Evolutionary conservation across 2,329 filamentous ascomycete genomes (phyloP).

Genomic region (Scedosporium aurantiacum): DNA sequence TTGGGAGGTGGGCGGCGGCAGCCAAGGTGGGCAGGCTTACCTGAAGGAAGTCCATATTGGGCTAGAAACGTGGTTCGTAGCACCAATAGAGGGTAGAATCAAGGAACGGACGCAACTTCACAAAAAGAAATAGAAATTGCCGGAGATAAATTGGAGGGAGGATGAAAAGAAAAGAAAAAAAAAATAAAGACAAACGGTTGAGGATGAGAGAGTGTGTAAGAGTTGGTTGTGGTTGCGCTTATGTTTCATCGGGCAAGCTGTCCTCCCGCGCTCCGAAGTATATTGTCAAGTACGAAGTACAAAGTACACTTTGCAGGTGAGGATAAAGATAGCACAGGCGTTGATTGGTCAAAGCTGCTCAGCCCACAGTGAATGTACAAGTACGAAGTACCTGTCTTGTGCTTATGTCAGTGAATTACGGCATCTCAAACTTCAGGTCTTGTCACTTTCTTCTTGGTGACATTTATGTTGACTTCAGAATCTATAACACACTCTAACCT

Average conservation of each 20-base stretch:
- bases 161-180: background rate
- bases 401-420: too few relatives aligned
- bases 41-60: slow-evolving; percentile 8
- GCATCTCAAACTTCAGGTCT: too few relatives aligned
- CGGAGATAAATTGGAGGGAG: background rate
- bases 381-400: background rate
- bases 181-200: background rate
- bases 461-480: too few relatives aligned
- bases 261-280: background rate
- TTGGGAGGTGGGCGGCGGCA: slow-evolving; percentile 6
- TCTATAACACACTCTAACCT: too few relatives aligned
- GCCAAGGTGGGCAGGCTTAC: background rate
- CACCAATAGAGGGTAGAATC: background rate
- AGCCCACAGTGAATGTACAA: too few relatives aligned
- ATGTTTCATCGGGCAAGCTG: background rate
- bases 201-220: background rate
- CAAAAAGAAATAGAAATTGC: background rate
- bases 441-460: too few relatives aligned
- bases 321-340: background rate
- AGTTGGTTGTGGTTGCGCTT: background rate
- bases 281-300: background rate
- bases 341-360: background rate
- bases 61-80: background rate
- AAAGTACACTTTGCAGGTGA: background rate
- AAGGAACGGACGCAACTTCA: slow-evolving; percentile 6